A percentile compares a stretch with the other conserved stretches of the same genome.
Conservation (phyloP, 192 early-diverging fungal species). For the Rhizophagus clarus region DNA sequence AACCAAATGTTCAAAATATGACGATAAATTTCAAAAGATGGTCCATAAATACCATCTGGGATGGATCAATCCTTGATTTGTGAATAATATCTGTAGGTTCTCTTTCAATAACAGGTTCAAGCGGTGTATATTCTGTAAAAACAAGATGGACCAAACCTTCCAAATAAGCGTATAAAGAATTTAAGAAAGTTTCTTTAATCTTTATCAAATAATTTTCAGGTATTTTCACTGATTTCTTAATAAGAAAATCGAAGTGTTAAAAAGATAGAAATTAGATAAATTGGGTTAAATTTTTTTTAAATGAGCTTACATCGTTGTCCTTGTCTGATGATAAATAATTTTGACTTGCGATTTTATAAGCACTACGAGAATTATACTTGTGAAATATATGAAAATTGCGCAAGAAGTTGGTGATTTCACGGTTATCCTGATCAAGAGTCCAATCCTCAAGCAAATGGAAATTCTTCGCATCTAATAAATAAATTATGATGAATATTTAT, state of each 20-base stretch:
- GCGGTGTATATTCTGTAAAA: slow-evolving; percentile 50
- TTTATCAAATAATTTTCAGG: slow-evolving; percentile 57
- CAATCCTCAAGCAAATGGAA: slow-evolving; percentile 77
- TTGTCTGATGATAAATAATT: slow-evolving; percentile 47
- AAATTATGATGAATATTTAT: slow-evolving; percentile 7
- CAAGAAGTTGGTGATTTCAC: slow-evolving; percentile 64
- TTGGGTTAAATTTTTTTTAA: neutral
- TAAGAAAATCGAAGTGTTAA: slow-evolving; percentile 33
- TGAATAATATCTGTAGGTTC: slow-evolving; percentile 11
- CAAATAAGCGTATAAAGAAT: slow-evolving; percentile 72
- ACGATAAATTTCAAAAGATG: neutral
- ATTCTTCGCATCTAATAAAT: slow-evolving; percentile 62
- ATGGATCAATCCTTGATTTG: slow-evolving; percentile 36
- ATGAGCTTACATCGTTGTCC: slow-evolving; percentile 23
- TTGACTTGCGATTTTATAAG: slow-evolving; percentile 60
- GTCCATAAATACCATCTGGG: slow-evolving; percentile 36
- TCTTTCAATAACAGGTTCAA: slow-evolving; percentile 34
- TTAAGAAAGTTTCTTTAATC: slow-evolving; percentile 65
- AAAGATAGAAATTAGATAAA: neutral
- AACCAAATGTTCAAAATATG: slow-evolving; percentile 12
- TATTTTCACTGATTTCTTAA: slow-evolving; percentile 48
- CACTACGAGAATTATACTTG: slow-evolving; percentile 63
- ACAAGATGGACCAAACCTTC: slow-evolving; percentile 80
- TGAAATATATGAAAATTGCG: slow-evolving; percentile 70
- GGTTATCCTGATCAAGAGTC: slow-evolving; percentile 61